Evolutionary conservation across 371 early-diverging fungal genomes (phyloP), one percentile per base, ranked within the genome.

Genomic region (Mortierella polycephala): DNA sequence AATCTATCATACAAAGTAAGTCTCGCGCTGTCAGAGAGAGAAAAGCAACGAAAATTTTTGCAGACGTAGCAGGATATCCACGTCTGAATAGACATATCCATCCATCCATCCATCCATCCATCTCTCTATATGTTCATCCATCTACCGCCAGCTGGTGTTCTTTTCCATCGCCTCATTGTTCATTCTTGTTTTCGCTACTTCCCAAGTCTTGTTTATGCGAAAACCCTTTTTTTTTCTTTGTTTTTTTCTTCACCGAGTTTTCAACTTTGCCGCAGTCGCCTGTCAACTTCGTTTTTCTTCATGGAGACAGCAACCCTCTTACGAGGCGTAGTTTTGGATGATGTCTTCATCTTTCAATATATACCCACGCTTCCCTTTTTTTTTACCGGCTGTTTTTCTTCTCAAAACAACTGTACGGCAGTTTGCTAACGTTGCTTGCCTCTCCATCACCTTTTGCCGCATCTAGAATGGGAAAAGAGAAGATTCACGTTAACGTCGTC

Each of bases 401-500:
- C 41, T 13, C 12, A 44, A 40, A 11, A 13, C 37, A 37, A 7
- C 45, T 18, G n/a, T 41, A 10, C 7, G 13, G 16, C 45, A 30
- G 21, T 23, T 16, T 21, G 8, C 37, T 37, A 46, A 45, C 47
- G 20, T 14, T 14, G 18, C 8, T 23, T 41, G 20, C 21, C 30
- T 60, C 14, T 60, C 14, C 23, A 10, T 57, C 5, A 10, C 21
- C 18, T 44, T 41, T 42, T 7, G 5, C n/a, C 14, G 4, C n/a
- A 16, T 37, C 5, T 13, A 51, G 51, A 16, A 95, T 96, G 96
- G 96, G 96, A 83, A 96, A 96, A 86, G 96, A 95, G 83, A 51
- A 51, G 51, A 13, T 8, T 51, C 95, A 95, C 91, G 90, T 96
- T 86, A 95, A 94, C 92, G 93, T 98, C 89, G 96, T 99, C 86